Evolutionary conservation across 2,329 filamentous ascomycete species (phyloP), one percentile per base, ranked within the genome.

Genomic region (Fusarium vanettenii): DNA sequence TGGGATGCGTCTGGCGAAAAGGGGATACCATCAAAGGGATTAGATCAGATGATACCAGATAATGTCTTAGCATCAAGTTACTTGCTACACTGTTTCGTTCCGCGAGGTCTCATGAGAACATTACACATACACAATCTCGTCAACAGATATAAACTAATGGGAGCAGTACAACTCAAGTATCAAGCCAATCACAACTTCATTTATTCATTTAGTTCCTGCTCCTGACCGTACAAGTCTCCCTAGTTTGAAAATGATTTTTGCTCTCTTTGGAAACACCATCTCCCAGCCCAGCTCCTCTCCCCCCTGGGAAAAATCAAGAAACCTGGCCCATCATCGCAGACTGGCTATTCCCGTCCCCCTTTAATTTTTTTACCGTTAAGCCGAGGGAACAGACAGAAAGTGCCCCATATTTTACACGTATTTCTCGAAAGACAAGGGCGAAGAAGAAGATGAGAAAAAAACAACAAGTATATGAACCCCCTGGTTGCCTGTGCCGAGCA

Each of bases 151-250:
- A n/a, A 31, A 39, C 48, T 9, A 14, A 16, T 16, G 35, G 16
- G n/a, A 16, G 29, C 10, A 25, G 22, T n/a, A 27, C 20, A 35
- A 11, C 48, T 22, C 29, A 25, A 39, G 33, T 50, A n/a, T 68
- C 29, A 60, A 71, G 67, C 59, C 66, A 67, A 73, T 61, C 71
- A 73, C 69, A 72, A 67, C 67, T 74, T 80, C 79, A 76, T 80
- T 76, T 78, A 79, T 71, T 80, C 79, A 78, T 80, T 70, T 72
- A 73, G 43, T 61, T 45, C 69, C 71, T 71, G 69, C 75, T 66
- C 56, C 71, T 41, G 70, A 67, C 70, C 71, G 52, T 74, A 62
- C 64, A 62, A 62, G 33, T 57, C 22, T 64, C 64, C 61, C 66
- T 56, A 63, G 33, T 60, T 35, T 55, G 48, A 56, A 55, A 64